Percentiles rank a stretch among this genome's conserved stretches.
These are phyloP conservation scores for Mortierella antarctica DNA, from an alignment of 192 early-diverging fungal genomes.

Conservation along the genomic window DNA sequence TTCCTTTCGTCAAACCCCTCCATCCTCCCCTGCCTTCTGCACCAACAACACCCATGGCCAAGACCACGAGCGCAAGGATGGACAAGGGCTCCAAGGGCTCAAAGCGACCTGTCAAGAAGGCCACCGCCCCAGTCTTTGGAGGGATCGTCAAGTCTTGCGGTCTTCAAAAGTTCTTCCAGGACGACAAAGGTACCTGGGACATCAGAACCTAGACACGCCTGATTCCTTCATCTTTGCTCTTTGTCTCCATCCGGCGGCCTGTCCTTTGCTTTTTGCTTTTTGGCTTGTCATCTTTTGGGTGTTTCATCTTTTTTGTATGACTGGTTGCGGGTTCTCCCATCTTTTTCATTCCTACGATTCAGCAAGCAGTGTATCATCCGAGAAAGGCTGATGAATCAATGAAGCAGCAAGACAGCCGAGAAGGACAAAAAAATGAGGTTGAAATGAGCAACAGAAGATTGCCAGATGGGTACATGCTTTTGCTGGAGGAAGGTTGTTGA, in stretches of 20 bases:
- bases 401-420: too few species aligned
- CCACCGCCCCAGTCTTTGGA: constrained; percentile 29
- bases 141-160: constrained; percentile 31
- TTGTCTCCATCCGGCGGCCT: not conserved
- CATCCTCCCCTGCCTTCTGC: not conserved
- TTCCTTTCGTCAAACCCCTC: not conserved
- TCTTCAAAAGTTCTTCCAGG: constrained; percentile 19
- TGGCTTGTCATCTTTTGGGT: not conserved
- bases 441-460: too few species aligned
- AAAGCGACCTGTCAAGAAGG: constrained; percentile 37
- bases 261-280: too few species aligned
- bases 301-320: not conserved
- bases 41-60: constrained; percentile 23
- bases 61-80: constrained; percentile 11
- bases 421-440: too few species aligned
- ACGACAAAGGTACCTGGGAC: constrained; percentile 38
- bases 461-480: too few species aligned
- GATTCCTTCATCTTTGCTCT: not conserved
- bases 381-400: not conserved
- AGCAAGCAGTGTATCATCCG: not conserved
- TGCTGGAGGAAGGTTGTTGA: too few species aligned
- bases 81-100: constrained; percentile 20
- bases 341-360: not conserved
- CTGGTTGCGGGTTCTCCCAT: not conserved
- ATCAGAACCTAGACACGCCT: too few species aligned